phyloP scores from a whole-genome alignment of 441 rosid genomes.

The Adansonia madagascariensis region DNA sequence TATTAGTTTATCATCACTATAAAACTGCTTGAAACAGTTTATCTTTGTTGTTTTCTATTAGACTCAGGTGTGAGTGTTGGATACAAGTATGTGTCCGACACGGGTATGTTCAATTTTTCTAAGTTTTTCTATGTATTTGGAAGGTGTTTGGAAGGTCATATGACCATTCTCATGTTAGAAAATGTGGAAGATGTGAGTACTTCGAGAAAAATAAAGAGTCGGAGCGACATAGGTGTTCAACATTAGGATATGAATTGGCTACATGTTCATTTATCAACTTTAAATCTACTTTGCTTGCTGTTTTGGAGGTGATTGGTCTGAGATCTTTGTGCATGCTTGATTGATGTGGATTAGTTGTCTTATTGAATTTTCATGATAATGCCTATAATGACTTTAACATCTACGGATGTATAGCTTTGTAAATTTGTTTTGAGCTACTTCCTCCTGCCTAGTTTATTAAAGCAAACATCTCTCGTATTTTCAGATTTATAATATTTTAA shows the following conservation, averaged over 20 bases:
- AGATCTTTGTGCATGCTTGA: neutral
- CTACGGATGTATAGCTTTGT: neutral
- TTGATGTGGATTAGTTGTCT: neutral
- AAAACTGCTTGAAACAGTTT: neutral
- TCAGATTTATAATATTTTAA: conserved; percentile 7
- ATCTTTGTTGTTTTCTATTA: neutral
- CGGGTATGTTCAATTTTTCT: no score
- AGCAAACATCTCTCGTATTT: neutral
- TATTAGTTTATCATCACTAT: neutral
- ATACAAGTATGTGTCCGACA: no score
- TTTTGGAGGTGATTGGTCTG: neutral
- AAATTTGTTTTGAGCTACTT: conserved; percentile 5
- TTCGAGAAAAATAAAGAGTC: no score
- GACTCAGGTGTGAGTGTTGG: no score
- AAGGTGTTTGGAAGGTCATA: no score
- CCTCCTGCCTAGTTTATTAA: conserved; percentile 7
- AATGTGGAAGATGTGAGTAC: no score
- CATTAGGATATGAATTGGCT: neutral
- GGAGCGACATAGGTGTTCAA: neutral
- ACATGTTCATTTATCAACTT: neutral
- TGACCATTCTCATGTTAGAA: no score
- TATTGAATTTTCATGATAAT: conserved; percentile 9
- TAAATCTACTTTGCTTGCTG: neutral
- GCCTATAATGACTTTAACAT: neutral
- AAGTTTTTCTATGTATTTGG: no score